Percentiles rank a stretch among this genome's conserved stretches.
phyloP scores from a whole-genome alignment of 495 filamentous ascomycete species.

The Barbatosphaeria neglecta region DNA sequence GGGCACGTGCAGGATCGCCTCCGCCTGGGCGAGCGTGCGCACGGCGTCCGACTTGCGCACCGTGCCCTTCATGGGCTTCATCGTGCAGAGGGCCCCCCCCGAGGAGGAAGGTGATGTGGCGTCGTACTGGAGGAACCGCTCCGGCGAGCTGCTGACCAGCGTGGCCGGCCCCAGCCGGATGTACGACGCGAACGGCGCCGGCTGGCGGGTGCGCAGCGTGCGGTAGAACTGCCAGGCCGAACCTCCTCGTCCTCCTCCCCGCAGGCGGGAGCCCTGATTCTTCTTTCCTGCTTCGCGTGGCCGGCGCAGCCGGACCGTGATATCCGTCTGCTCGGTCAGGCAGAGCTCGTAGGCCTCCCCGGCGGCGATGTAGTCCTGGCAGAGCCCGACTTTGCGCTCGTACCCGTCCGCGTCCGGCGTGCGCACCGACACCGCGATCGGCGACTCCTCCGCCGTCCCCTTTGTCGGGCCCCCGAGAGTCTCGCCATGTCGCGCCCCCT shows the following conservation, averaged over 20 bases:
- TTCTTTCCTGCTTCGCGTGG: conserved; percentile 15
- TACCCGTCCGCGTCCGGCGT: conserved; percentile 47
- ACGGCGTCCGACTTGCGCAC: conserved; percentile 55
- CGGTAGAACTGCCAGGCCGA: conserved; percentile 61
- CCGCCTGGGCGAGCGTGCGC: conserved; percentile 53
- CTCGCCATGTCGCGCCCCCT: too few species aligned
- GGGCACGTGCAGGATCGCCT: conserved; percentile 53
- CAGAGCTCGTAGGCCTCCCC: conserved; percentile 94
- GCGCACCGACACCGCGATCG: conserved; percentile 1
- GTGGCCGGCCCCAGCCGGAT: conserved; percentile 57
- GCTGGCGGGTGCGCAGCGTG: conserved; percentile 57
- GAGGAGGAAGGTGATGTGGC: too few species aligned
- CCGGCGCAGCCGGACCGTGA: conserved; percentile 23
- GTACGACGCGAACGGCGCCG: conserved; percentile 80
- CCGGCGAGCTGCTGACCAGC: conserved; percentile 76
- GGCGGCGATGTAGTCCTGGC: conserved; percentile 57
- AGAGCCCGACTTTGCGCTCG: conserved; percentile 50
- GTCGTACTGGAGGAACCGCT: conserved; percentile 82
- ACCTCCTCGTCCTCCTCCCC: too few species aligned
- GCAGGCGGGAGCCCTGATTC: too few species aligned
- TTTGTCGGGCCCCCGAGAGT: too few species aligned
- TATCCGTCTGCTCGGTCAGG: conserved; percentile 61
- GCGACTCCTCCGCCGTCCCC: too few species aligned
- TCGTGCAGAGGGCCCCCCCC: conserved; percentile 43
- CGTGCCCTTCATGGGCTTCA: conserved; percentile 91